phyloP scores from a whole-genome alignment of 1,284 basidiomycete species.

The Stereum hirsutum region DNA sequence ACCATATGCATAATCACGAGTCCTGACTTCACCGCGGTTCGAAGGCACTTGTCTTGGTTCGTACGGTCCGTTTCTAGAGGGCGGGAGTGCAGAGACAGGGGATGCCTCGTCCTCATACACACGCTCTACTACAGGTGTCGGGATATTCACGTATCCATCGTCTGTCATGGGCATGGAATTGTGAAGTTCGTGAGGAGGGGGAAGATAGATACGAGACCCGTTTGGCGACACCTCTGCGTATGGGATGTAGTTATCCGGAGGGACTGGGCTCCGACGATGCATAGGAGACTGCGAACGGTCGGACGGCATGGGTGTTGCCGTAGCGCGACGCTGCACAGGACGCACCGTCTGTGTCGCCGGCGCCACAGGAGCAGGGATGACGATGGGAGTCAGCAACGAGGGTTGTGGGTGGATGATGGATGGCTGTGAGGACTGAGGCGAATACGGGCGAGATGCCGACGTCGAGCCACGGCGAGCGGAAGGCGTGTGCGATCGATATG shows the following conservation, averaged over 20 bases:
- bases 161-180: constrained; percentile 17
- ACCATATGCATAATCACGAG: constrained; percentile 16
- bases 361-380: too few species aligned
- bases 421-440: constrained; percentile 8
- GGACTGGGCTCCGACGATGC: constrained; percentile 13
- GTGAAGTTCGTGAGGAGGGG: constrained; percentile 26
- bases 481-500: constrained; percentile 7
- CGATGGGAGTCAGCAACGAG: too few species aligned
- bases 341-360: too few species aligned
- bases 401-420: constrained; percentile 22
- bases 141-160: constrained; percentile 3
- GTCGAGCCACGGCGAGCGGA: constrained; percentile 10
- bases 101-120: constrained; percentile 2
- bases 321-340: too few species aligned
- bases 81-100: too few species aligned
- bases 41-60: constrained; percentile 4
- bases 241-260: constrained; percentile 33
- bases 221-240: constrained; percentile 15
- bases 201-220: constrained; percentile 21
- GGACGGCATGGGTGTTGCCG: too few species aligned
- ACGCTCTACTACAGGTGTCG: constrained; percentile 9
- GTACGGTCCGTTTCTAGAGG: too few species aligned
- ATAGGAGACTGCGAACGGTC: constrained; percentile 15
- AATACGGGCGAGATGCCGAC: neutral
- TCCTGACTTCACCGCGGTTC: constrained; percentile 8